Conservation (phyloP, 305 asterid genomes). For the Solanum hybrid region DNA sequence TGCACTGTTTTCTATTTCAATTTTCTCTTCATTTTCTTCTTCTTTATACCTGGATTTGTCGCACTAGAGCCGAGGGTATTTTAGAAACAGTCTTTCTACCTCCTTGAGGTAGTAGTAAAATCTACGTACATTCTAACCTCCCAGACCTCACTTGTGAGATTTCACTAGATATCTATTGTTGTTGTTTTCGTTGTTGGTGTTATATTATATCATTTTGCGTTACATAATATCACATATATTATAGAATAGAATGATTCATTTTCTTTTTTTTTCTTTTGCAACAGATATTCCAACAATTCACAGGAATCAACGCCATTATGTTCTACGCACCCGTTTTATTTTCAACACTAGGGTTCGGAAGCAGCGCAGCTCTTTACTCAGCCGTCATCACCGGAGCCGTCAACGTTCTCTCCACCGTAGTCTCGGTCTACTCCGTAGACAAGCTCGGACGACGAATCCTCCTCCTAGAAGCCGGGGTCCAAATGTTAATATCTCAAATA, state of each 20-base stretch:
- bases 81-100: no score
- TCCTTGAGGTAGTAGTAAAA: no score
- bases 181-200: not conserved
- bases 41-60: not conserved
- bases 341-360: slow-evolving; percentile 62
- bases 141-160: accelerated
- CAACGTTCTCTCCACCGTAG: slow-evolving; percentile 69
- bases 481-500: slow-evolving; percentile 69
- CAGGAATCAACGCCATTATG: slow-evolving; percentile 91
- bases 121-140: not conserved
- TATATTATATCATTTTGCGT: no score
- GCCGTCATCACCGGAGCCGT: slow-evolving; percentile 80
- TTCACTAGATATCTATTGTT: no score
- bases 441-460: slow-evolving; percentile 60
- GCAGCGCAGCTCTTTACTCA: slow-evolving; percentile 60
- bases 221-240: not conserved
- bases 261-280: not conserved
- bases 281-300: slow-evolving; percentile 81
- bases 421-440: slow-evolving; percentile 76
- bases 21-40: not conserved
- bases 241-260: not conserved
- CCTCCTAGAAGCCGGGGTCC: slow-evolving; percentile 70
- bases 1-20: accelerated
- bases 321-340: slow-evolving; percentile 87
- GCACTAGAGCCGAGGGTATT: accelerated